Base-by-base conservation (phyloP, 768 basidiomycete genomes). In the Russula compacta region DNA sequence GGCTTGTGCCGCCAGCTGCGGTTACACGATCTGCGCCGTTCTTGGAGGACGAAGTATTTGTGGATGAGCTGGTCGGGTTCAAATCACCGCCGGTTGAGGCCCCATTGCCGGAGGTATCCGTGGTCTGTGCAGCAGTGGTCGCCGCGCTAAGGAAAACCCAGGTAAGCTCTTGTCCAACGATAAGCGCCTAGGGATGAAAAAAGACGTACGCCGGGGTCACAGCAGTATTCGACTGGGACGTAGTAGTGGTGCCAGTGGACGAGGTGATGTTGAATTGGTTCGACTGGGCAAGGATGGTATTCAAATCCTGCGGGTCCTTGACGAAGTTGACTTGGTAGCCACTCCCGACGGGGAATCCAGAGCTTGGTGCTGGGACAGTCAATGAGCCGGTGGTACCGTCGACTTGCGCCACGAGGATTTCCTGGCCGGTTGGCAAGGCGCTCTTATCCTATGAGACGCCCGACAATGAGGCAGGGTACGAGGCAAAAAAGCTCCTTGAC, bases 301-400 rank as follows among this genome's bases (percentile, higher is more conserved):
- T 68, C 24, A 80, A 73, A 56, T 82, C 54, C 19, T 78, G 58
- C 3, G 76, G 63, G 65, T 81, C 77, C 66, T 76, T 67, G 62
- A 85, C 82, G 32, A 94, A 71, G 75, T 93, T 90, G 72, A 95
- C 78, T 59, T 81, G 85, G 81, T 81, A 94, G 53, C 72, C 75
- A 38, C 65, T 57, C 58, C 85, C 86, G n/a, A 71, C 49, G 12
- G 84, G 83, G 84, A 86, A 92, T 15, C 86, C 86, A 35, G 76
- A 78, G 54, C 77, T 80, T 4, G 86, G 84, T 21, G 85, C 75
- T 69, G 74, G 78, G 56, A 86, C 74, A 24, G 65, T 69, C 44
- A 76, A 70, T 4, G 66, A 68, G 14, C 73, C 73, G 0, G 71
- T 64, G 15, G 73, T 76, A 36, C 83, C 83, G 51, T 81, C 76